These are phyloP conservation scores for Lachnellula hyalina DNA, from an alignment of 2,329 filamentous ascomycete genomes.

Conservation along the genomic window DNA sequence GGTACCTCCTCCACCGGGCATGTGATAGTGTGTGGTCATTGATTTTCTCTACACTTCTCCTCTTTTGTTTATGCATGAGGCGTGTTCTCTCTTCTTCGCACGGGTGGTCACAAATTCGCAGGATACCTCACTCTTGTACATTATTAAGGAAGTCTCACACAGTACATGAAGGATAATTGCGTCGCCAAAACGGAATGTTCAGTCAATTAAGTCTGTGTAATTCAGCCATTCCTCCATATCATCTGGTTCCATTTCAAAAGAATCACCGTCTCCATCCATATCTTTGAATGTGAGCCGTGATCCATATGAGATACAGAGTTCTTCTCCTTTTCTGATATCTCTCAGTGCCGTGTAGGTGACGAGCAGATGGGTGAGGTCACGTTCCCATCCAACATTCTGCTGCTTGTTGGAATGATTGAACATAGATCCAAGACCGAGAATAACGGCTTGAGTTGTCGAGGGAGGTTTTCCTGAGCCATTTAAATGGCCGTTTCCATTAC, in stretches of 20 bases:
- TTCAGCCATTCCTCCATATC: conserved; percentile 27
- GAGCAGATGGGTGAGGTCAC: conserved; percentile 39
- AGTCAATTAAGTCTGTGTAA: conserved; percentile 31
- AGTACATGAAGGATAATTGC: background rate
- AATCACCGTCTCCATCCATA: conserved; percentile 22
- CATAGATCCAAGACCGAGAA: conserved; percentile 51
- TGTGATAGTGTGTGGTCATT: conserved; percentile 29
- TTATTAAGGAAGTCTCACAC: conserved; percentile 6
- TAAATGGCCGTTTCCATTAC: conserved; percentile 22
- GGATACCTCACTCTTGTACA: conserved; percentile 24
- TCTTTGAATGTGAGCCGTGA: conserved; percentile 33
- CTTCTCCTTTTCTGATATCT: conserved; percentile 46
- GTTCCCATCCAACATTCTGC: conserved; percentile 52
- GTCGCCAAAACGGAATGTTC: background rate
- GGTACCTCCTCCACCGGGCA: conserved; percentile 47
- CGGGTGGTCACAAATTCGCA: conserved; percentile 9
- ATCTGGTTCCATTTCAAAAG: conserved; percentile 9
- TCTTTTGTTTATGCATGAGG: background rate
- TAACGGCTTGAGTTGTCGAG: conserved; percentile 43
- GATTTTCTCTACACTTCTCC: background rate
- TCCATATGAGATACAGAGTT: conserved; percentile 43
- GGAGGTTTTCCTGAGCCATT: conserved; percentile 15
- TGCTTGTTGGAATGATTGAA: conserved; percentile 49
- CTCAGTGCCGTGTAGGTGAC: conserved; percentile 45
- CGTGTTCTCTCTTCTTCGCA: background rate